Percentiles rank a stretch among this genome's conserved stretches.
Evolutionary conservation across 495 filamentous ascomycete species (phyloP).

Genomic region (Rostrohypoxylon terebratum): DNA sequence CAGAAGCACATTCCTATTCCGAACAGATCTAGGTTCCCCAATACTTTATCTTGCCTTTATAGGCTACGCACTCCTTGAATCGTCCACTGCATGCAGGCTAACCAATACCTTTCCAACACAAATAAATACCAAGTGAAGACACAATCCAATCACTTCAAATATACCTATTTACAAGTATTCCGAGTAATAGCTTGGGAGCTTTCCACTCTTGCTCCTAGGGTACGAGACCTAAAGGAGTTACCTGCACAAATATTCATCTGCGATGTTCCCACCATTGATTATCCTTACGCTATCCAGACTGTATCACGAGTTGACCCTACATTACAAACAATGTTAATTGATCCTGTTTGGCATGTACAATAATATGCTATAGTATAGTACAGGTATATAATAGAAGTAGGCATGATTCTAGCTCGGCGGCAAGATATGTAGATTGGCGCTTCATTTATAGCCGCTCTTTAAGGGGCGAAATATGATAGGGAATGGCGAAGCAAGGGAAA

Average conservation of each 20-base stretch:
- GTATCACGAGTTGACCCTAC: neutral
- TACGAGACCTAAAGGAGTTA: neutral
- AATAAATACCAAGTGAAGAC: neutral
- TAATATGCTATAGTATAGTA: neutral
- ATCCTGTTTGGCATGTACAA: neutral
- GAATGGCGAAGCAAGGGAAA: neutral
- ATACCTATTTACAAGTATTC: no score
- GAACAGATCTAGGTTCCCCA: neutral
- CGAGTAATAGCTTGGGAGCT: no score
- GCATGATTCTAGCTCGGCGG: neutral
- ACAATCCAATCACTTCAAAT: no score
- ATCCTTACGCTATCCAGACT: neutral
- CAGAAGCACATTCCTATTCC: slow-evolving; percentile 7
- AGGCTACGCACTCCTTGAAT: neutral
- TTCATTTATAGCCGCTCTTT: neutral
- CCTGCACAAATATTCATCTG: neutral
- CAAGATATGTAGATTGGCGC: neutral
- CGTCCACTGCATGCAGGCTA: neutral
- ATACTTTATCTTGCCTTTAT: neutral
- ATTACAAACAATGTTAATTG: neutral
- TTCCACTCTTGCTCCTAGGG: no score
- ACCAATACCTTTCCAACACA: neutral
- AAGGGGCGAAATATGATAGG: neutral
- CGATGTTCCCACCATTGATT: neutral
- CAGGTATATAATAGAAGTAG: neutral